phyloP scores from a whole-genome alignment of 495 filamentous ascomycete genomes.

The Terfezia claveryi region DNA sequence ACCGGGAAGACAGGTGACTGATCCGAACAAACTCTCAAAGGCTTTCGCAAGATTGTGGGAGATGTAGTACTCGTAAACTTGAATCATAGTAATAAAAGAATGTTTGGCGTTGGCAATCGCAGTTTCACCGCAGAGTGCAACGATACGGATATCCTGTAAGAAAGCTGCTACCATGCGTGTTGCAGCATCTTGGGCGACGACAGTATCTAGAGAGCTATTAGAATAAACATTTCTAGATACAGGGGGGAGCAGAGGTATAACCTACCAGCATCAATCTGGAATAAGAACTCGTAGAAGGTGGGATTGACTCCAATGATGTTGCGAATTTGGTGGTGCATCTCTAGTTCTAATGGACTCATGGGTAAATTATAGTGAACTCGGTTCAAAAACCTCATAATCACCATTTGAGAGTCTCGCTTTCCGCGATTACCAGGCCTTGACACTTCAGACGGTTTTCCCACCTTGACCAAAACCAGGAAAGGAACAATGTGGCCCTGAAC shows the following conservation, averaged over 20 bases:
- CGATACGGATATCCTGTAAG: slow-evolving; percentile 72
- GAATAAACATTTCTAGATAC: too few species aligned
- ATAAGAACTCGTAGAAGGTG: slow-evolving; percentile 90
- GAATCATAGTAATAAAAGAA: slow-evolving; percentile 92
- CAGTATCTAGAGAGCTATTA: slow-evolving; percentile 37
- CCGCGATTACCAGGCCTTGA: slow-evolving; percentile 92
- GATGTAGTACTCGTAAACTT: slow-evolving; percentile 97
- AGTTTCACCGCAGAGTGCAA: slow-evolving; percentile 89
- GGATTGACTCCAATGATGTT: slow-evolving; percentile 99
- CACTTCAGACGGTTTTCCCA: slow-evolving; percentile 92
- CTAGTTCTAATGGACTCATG: slow-evolving; percentile 91
- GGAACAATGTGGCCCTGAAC: slow-evolving; percentile 95
- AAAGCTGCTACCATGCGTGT: slow-evolving; percentile 84
- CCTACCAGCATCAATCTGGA: slow-evolving; percentile 67
- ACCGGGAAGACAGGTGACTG: slow-evolving; percentile 89
- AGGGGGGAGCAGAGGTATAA: background rate
- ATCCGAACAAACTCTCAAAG: slow-evolving; percentile 95
- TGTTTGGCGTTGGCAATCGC: slow-evolving; percentile 78
- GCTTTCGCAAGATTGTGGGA: slow-evolving; percentile 95
- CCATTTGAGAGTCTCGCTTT: slow-evolving; percentile 97
- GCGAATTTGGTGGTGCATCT: slow-evolving; percentile 96
- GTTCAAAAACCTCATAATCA: slow-evolving; percentile 96
- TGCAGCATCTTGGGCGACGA: slow-evolving; percentile 75
- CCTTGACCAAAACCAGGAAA: slow-evolving; percentile 89
- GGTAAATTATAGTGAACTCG: slow-evolving; percentile 87